phyloP scores from a whole-genome alignment of 768 basidiomycete genomes.

The Pleurotus citrinopileatus region DNA sequence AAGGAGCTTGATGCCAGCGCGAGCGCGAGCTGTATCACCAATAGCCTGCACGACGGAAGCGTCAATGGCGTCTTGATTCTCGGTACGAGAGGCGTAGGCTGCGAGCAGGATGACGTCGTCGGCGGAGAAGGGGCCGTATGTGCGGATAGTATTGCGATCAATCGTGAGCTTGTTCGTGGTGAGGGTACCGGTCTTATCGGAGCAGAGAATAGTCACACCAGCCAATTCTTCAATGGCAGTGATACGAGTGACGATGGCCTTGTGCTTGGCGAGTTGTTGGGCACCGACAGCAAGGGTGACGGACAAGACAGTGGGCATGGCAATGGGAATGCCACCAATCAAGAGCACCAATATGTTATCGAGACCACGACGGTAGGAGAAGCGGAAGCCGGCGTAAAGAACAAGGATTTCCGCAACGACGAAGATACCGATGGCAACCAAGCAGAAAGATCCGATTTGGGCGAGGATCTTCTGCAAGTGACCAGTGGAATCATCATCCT shows the following conservation, averaged over 20 bases:
- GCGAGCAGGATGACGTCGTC: slow-evolving; percentile 93
- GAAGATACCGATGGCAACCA: slow-evolving; percentile 95
- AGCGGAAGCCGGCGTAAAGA: slow-evolving; percentile 90
- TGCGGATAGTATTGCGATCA: slow-evolving; percentile 87
- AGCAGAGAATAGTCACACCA: slow-evolving; percentile 97
- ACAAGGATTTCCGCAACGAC: slow-evolving; percentile 92
- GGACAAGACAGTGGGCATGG: slow-evolving; percentile 98
- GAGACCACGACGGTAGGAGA: slow-evolving; percentile 89
- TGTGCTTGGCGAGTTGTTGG: slow-evolving; percentile 98
- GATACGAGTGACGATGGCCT: slow-evolving; percentile 99
- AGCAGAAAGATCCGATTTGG: slow-evolving; percentile 96
- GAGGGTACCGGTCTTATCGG: slow-evolving; percentile 97
- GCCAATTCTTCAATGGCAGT: slow-evolving; percentile 98
- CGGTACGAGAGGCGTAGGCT: slow-evolving; percentile 95
- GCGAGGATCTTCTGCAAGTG: slow-evolving; percentile 99
- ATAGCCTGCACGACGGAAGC: slow-evolving; percentile 79
- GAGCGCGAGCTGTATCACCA: slow-evolving; percentile 70
- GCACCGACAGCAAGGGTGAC: slow-evolving; percentile 99
- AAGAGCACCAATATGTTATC: slow-evolving; percentile 97
- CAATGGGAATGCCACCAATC: slow-evolving; percentile 99
- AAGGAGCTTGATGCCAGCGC: slow-evolving; percentile 90
- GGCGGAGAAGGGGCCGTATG: slow-evolving; percentile 83
- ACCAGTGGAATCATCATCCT: slow-evolving; percentile 96
- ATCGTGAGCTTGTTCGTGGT: slow-evolving; percentile 99
- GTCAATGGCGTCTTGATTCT: slow-evolving; percentile 99